Percentiles rank a stretch among this genome's conserved stretches.
Conservation (phyloP, 2,329 filamentous ascomycete genomes). For the Huntiella decipiens region DNA sequence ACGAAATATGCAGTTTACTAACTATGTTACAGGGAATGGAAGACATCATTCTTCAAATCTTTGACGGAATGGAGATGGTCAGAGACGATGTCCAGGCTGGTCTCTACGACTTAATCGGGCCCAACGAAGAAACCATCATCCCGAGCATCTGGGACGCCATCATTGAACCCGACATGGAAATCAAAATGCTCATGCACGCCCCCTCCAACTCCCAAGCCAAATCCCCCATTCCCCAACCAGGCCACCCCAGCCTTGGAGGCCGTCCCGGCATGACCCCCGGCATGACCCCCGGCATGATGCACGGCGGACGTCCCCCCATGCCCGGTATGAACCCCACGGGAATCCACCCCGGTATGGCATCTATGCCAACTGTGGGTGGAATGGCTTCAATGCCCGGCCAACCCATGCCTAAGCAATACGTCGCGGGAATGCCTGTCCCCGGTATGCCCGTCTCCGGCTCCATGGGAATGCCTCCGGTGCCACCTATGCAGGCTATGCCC, state of each 20-base stretch:
- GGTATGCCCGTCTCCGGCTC: neutral
- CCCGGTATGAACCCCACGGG: no score
- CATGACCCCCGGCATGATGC: neutral
- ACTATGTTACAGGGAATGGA: slow-evolving; percentile 56
- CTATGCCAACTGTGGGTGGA: neutral
- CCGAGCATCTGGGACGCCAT: slow-evolving; percentile 63
- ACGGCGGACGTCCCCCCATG: neutral
- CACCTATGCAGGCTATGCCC: neutral
- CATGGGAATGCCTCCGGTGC: neutral
- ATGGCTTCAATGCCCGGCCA: neutral
- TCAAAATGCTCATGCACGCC: slow-evolving; percentile 41
- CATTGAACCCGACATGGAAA: slow-evolving; percentile 47
- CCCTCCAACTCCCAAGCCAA: slow-evolving; percentile 24
- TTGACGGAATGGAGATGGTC: slow-evolving; percentile 57
- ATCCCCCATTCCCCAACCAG: neutral
- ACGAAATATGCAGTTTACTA: neutral
- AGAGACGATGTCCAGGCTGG: slow-evolving; percentile 59
- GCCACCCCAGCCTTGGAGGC: neutral
- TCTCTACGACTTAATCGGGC: slow-evolving; percentile 63
- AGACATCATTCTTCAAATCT: slow-evolving; percentile 68
- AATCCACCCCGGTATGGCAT: neutral
- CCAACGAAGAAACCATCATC: slow-evolving; percentile 66
- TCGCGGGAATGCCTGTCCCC: neutral
- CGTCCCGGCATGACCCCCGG: neutral
- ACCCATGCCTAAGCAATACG: neutral